phyloP scores from a whole-genome alignment of 805 yeast genomes.

The Kodamaea restingae region DNA sequence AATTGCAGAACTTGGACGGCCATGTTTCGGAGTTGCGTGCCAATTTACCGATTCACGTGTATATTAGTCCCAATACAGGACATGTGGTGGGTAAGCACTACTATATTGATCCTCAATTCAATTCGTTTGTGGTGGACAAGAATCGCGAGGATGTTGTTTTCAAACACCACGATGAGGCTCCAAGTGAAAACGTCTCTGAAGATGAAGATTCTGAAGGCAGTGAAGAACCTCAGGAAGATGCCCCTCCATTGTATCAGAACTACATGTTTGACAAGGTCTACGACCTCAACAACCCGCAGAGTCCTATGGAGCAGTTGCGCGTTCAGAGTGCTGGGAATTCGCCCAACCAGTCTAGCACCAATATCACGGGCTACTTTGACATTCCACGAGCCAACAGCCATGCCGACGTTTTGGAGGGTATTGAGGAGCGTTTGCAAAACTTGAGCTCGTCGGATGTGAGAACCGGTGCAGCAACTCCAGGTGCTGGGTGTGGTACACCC shows the following conservation, averaged over 20 bases:
- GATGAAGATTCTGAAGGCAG: conserved; percentile 14
- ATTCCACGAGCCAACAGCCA: conserved; percentile 15
- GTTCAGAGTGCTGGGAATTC: conserved; percentile 14
- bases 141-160: conserved; percentile 28
- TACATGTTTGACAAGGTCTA: conserved; percentile 36
- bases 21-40: conserved; percentile 51
- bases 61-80: conserved; percentile 39
- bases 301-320: conserved; percentile 37
- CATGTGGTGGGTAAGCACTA: conserved; percentile 31
- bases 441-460: too few species aligned
- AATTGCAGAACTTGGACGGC: conserved; percentile 45
- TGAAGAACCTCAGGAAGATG: conserved; percentile 25
- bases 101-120: conserved; percentile 27
- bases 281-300: conserved; percentile 31
- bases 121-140: conserved; percentile 20
- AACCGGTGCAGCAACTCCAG: too few species aligned
- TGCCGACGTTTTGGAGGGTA: background rate
- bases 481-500: too few species aligned
- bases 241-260: conserved; percentile 43
- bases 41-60: conserved; percentile 45
- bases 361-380: conserved; percentile 24
- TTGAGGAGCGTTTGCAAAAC: background rate
- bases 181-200: background rate
- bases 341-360: conserved; percentile 1
- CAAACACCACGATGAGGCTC: conserved; percentile 11